Evolutionary conservation across 345 rosid genomes (phyloP), one percentile per base, ranked within the genome.

Genomic region (Litchi chinensis): DNA sequence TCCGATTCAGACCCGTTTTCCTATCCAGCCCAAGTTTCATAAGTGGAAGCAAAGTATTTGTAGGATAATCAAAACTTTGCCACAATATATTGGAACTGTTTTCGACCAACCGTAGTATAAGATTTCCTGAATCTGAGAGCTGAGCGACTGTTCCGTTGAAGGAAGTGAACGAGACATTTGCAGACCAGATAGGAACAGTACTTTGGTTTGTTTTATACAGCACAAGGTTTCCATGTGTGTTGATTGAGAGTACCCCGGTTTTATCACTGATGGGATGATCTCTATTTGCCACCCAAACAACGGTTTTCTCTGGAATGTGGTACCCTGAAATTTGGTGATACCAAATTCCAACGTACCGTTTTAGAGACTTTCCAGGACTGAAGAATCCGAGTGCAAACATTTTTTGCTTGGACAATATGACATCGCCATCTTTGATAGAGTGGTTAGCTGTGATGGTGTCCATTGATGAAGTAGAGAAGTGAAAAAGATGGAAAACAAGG

Each of bases 241-340:
- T 79, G 78, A 91, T 77, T 60, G 80, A 76, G 52, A 94, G 76
- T 4, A 26, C 67, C 56, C 90, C 96, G 1, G 88, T 77, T 56
- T 84, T 80, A 74, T 83, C 86, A 22, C 78, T 79, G 43, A 93
- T 62, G 6, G 95, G 95, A 69, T 64, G 76, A 46, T 90, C 89
- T 77, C 95, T 86, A 65, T 94, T 91, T 28, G 98, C 97, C 32
- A 94, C 95, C 97, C 97, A 94, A 7, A 91, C 96, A 37, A 90
- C 64, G 1, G 94, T 89, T 70, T 65, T 77, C 5, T 50, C n/a
- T 8, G 93, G 48, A 77, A 28, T 28, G 1, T 28, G 32, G 32
- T 28, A 28, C 32, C 32, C 32, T 28, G 32, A 28, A 28, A 89
- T 82, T 68, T 75, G 82, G 69, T 87, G 74, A 80, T 90, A 93